Evolutionary conservation across 768 basidiomycete genomes (phyloP).

Genomic region (Lentinula detonsa): DNA sequence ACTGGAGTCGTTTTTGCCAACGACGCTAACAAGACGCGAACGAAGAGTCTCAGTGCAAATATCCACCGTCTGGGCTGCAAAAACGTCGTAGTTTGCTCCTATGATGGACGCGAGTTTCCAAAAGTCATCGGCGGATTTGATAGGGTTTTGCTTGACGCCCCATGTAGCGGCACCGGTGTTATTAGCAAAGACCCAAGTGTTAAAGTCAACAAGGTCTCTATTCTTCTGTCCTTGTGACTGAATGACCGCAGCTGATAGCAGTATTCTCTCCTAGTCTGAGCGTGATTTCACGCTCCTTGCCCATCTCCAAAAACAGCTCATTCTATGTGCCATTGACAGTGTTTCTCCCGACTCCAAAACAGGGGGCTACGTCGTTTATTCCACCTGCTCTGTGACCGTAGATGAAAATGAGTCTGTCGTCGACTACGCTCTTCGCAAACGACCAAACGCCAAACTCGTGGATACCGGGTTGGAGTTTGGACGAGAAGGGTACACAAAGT

Average conservation of each 20-base stretch:
- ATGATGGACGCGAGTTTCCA: slow-evolving; percentile 96
- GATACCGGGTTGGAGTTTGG: slow-evolving; percentile 93
- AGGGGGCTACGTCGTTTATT: slow-evolving; percentile 94
- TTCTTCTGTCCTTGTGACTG: background rate
- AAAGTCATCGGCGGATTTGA: slow-evolving; percentile 99
- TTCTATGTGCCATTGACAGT: slow-evolving; percentile 97
- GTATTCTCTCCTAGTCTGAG: slow-evolving; percentile 53
- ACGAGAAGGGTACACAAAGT: slow-evolving; percentile 83
- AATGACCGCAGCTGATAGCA: background rate
- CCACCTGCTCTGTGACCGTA: slow-evolving; percentile 96
- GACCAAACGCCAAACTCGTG: slow-evolving; percentile 88
- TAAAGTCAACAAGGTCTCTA: slow-evolving; percentile 91
- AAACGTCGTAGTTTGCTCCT: slow-evolving; percentile 95
- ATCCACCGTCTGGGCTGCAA: slow-evolving; percentile 96
- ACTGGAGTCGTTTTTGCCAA: slow-evolving; percentile 98
- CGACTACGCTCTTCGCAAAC: slow-evolving; percentile 93
- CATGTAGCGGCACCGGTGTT: slow-evolving; percentile 97
- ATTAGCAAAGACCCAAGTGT: slow-evolving; percentile 97
- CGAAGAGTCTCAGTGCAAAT: slow-evolving; percentile 95
- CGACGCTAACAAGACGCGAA: slow-evolving; percentile 89
- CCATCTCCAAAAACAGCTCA: slow-evolving; percentile 96
- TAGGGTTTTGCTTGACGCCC: slow-evolving; percentile 93
- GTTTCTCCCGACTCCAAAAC: slow-evolving; percentile 84
- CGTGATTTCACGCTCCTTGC: slow-evolving; percentile 95
- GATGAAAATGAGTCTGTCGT: slow-evolving; percentile 99